Base-by-base conservation (phyloP, 2,329 filamentous ascomycete genomes). In the Sporothrix brasiliensis region DNA sequence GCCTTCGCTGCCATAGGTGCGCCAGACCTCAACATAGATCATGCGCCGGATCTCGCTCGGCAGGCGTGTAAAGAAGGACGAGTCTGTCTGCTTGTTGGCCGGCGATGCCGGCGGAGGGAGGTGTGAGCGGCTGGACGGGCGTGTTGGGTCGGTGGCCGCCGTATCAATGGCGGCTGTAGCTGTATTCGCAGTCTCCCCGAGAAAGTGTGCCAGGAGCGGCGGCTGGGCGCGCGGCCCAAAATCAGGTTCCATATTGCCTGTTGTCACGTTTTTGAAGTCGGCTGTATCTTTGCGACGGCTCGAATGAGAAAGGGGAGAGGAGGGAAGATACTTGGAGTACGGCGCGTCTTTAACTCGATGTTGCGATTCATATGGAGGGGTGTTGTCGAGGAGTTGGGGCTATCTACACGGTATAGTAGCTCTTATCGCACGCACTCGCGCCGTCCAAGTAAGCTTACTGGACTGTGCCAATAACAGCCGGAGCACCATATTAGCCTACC, bases 1-100 rank as follows among this genome's bases (percentile, higher is more conserved):
- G 19, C 19, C 67, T 4, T 54, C 52, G 27, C 21, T 69, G 61
- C n/a, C 72, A 69, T 58, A 74, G 52, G 4, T 66, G 24, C 73
- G 71, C 75, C 76, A 78, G 47, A 75, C 69, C 54, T 78, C 76
- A 39, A 72, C 30, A 69, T 78, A 79, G 47, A 79, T 76, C 72
- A 78, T 73, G 27, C 75, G 71, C n/a, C 78, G 77, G 61, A 79
- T 74, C 71, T 79, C 77, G 54, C 68, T 68, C 11, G 77, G 77
- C 19, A 79, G 75, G 10, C 68, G 50, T 2, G 72, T 52, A 70
- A 79, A 79, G 60, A 79, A 76, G 16, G 67, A 72, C 19, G 77
- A 77, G 1, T 61, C 81, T 47, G 80, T 80, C 79, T 87, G 85
- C 75, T 78, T 80, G 68, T 85, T 79, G 68, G 83, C 80, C 77